A percentile compares a stretch with the other conserved stretches of the same genome.
phyloP scores from a whole-genome alignment of 1,284 basidiomycete species.

The Trichosporon sp. region DNA sequence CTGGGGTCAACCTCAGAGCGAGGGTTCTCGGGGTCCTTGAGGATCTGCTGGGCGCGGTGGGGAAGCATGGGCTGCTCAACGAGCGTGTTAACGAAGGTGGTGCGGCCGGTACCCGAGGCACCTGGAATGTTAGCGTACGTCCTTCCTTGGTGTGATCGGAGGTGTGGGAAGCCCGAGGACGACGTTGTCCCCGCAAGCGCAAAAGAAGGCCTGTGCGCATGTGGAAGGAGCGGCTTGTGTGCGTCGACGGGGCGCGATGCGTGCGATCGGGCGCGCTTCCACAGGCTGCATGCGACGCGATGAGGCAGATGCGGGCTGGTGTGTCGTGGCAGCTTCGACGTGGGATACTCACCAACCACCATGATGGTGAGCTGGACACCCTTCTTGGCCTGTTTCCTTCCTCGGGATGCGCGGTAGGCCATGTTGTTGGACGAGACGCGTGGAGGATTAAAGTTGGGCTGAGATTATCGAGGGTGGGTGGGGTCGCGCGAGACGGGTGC shows the following conservation, averaged over 20 bases:
- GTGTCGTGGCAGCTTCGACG: not conserved
- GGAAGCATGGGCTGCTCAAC: slow-evolving; percentile 87
- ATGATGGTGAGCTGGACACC: slow-evolving; percentile 94
- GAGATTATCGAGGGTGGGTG: not conserved
- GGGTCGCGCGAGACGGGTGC: slow-evolving; percentile 3
- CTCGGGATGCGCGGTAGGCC: slow-evolving; percentile 72
- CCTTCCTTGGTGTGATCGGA: not conserved
- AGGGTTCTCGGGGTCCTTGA: slow-evolving; percentile 61
- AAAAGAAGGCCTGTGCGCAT: slow-evolving; percentile 4
- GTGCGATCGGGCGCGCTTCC: not conserved
- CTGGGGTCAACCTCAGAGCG: slow-evolving; percentile 78
- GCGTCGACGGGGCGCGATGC: not conserved
- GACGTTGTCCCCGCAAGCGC: not conserved
- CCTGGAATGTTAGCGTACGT: slow-evolving; percentile 57
- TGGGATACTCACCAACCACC: slow-evolving; percentile 73
- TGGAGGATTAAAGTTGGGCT: slow-evolving; percentile 11
- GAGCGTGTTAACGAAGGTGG: slow-evolving; percentile 97
- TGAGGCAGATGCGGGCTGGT: not conserved
- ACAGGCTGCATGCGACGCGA: not conserved
- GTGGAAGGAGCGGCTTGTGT: not conserved
- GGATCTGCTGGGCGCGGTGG: slow-evolving; percentile 55
- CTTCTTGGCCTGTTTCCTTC: slow-evolving; percentile 91
- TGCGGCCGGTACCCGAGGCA: slow-evolving; percentile 92
- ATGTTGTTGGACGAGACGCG: slow-evolving; percentile 35
- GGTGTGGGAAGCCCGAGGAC: not conserved